phyloP scores from a whole-genome alignment of 2,329 filamentous ascomycete genomes.

The Trichophyton mentagrophytes region DNA sequence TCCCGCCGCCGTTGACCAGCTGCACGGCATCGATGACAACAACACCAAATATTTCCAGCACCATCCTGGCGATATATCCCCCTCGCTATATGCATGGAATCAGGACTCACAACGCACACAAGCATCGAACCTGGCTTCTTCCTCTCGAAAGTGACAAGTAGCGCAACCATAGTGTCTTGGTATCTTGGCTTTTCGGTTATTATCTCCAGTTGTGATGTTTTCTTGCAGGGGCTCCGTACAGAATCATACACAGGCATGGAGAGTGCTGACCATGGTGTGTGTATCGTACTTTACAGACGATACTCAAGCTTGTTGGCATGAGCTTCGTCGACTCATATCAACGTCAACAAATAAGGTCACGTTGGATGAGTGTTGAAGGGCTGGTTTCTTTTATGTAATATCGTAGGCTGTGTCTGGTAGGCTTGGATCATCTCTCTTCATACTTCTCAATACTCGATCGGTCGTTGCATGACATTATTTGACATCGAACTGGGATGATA shows the following conservation, averaged over 20 bases:
- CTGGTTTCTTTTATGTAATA: constrained; percentile 1
- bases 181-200: constrained; percentile 3
- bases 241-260: neutral
- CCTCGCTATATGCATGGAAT: constrained; percentile 1
- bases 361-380: neutral
- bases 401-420: neutral
- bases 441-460: neutral
- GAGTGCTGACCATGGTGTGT: neutral
- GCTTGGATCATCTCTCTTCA: neutral
- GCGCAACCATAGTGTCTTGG: neutral
- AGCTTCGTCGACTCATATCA: neutral
- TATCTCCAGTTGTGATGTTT: neutral
- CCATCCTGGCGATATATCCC: neutral
- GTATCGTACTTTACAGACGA: neutral
- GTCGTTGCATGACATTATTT: neutral
- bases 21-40: neutral
- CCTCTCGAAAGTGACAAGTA: neutral
- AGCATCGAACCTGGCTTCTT: neutral
- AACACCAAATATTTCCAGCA: neutral
- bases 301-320: neutral
- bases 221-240: neutral
- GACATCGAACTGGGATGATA: neutral
- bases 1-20: neutral
- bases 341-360: neutral
- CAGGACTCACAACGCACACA: neutral